Conservation (phyloP, 1,284 basidiomycete genomes). For the Trametes versicolor region DNA sequence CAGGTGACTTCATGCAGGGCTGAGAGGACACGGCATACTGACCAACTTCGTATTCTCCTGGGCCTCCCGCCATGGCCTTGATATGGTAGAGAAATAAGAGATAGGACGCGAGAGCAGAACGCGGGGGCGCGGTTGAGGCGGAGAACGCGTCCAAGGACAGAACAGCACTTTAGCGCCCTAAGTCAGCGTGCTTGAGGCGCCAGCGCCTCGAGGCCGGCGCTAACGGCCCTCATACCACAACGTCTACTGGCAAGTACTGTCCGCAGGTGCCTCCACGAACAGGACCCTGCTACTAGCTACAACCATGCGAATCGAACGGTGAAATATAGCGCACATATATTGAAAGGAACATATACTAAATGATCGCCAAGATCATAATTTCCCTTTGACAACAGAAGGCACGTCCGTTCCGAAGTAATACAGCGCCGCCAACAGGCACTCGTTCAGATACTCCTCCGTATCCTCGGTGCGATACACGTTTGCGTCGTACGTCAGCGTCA, state of each 20-base stretch:
- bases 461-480: conserved; percentile 35
- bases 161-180: conserved; percentile 25
- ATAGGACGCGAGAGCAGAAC: not conserved
- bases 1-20: not conserved
- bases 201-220: conserved; percentile 9
- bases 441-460: conserved; percentile 36
- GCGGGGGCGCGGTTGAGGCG: conserved; percentile 9
- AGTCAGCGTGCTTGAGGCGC: conserved; percentile 4
- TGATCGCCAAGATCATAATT: no score
- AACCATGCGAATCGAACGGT: no score
- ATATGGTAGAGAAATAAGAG: not conserved
- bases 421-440: conserved; percentile 33
- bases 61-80: conserved; percentile 13
- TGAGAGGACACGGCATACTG: conserved; percentile 40
- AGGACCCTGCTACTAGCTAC: no score
- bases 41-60: conserved; percentile 75
- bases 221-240: no score
- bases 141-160: conserved; percentile 31
- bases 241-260: no score
- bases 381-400: conserved; percentile 4
- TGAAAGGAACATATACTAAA: no score
- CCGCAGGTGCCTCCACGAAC: not conserved
- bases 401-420: conserved; percentile 26
- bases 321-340: no score
- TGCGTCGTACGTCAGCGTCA: conserved; percentile 36